Evolutionary conservation across 2,329 filamentous ascomycete species (phyloP), one percentile per base, ranked within the genome.

Genomic region (Fusarium nygamai): DNA sequence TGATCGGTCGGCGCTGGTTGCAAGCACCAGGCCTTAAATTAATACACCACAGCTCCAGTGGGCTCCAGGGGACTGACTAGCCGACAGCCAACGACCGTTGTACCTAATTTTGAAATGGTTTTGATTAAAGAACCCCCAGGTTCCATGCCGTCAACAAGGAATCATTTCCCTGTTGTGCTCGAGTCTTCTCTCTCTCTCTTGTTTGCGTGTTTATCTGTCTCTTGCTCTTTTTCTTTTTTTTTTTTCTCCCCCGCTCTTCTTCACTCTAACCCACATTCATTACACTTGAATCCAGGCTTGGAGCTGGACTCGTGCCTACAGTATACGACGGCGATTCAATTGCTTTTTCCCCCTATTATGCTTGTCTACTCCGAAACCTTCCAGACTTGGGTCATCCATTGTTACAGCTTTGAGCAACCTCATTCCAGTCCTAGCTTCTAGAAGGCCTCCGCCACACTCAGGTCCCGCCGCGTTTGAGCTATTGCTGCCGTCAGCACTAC

Each of bases 1-100:
- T 66, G 67, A 75, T 69, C 67, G 58, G 71, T 69, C 71, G 64
- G 71, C 48, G 73, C 65, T 73, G 61, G 61, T 48, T 64, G 70
- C 54, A 63, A 63, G 69, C 65, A 71, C 65, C 63, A 53, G 74
- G 68, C 66, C 72, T 78, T 70, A 78, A 78, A 77, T 78, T 78
- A 77, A 69, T 51, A 61, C 71, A 68, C 59, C 63, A 66, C 67
- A 44, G 47, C 48, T 59, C 24, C 57, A 51, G 57, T 61, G n/a
- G 48, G 31, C 47, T 56, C 29, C 47, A 47, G 64, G 67, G 58
- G 53, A 70, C 53, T 56, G 64, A 59, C 61, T 66, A 61, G 69
- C 72, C 72, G 66, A 71, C 69, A 61, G 59, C 67, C 64, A 66
- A 38, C 68, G 69, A 68, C 72, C 17, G 46, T 31, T 54, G 66